These are phyloP conservation scores for Gypsophila paniculata DNA, from an alignment of 179 eudicot species.

Conservation along the genomic window DNA sequence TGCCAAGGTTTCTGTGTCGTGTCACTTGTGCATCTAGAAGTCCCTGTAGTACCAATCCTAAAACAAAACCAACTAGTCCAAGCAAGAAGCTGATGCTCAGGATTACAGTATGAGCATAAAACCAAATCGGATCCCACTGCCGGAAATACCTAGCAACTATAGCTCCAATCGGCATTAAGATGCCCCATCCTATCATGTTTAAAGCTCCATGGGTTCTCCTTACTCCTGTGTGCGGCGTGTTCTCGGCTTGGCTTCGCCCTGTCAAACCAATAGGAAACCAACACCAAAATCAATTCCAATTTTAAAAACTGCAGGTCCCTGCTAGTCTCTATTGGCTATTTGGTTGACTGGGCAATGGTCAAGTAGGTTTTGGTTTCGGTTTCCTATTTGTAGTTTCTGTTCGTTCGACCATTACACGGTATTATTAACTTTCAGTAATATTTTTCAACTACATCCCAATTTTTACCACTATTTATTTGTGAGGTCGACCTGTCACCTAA, in stretches of 20 bases:
- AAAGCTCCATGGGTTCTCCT: slow-evolving; percentile 63
- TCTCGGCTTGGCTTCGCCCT: slow-evolving; percentile 45
- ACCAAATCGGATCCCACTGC: slow-evolving; percentile 85
- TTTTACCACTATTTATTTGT: no score
- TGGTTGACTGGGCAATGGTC: no score
- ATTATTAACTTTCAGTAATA: no score
- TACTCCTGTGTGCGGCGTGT: slow-evolving; percentile 40
- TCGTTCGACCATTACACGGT: no score
- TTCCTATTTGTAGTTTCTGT: no score
- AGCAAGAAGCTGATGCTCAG: slow-evolving; percentile 52
- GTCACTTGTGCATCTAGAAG: slow-evolving; percentile 34
- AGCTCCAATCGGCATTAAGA: slow-evolving; percentile 60
- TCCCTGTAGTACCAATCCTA: slow-evolving; percentile 55
- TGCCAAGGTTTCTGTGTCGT: slow-evolving; percentile 61
- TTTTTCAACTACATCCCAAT: no score
- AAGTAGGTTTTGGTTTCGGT: no score
- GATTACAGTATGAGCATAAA: slow-evolving; percentile 54
- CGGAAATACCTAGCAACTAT: slow-evolving; percentile 65
- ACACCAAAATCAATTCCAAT: background rate
- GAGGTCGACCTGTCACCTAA: no score
- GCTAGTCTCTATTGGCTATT: no score
- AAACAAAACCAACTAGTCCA: slow-evolving; percentile 61
- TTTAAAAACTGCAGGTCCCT: background rate
- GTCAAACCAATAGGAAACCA: slow-evolving; percentile 6
- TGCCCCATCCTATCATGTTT: slow-evolving; percentile 87